Evolutionary conservation across 257 asterid genomes (phyloP), one percentile per base, ranked within the genome.

Genomic region (Jaltomata sinuosa): DNA sequence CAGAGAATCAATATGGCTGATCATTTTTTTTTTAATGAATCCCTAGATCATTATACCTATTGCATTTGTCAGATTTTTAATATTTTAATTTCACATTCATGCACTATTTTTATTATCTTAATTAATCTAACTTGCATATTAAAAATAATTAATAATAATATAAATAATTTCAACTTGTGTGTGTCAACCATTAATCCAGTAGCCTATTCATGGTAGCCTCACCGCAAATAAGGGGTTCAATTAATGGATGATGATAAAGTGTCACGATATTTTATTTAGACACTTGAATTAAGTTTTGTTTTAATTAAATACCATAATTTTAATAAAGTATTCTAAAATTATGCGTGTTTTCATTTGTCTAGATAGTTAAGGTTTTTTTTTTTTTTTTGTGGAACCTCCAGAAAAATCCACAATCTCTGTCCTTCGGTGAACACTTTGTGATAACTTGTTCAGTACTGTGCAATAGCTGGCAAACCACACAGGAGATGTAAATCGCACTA

Each of bases 31-130:
- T 76, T 85, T 47, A 1, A 69, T 80, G 65, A 81, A 88, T 83
- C 88, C 85, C 88, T 65, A 83, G 77, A 83, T 86, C 83, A 59
- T 79, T 40, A 34, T 86, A 62, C 85, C 68, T 38, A 31, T 88
- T 83, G 89, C 64, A 88, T 19, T 49, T 86, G 87, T 83, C 91
- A 85, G 83, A 34, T 42, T 64, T 81, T 52, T 69, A 36, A 68
- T 19, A 36, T 14, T 84, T 31, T 27, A 16, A 59, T 19, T 72
- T 64, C 67, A 34, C 31, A 64, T 80, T 80, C 62, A 59, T 64
- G 42, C 76, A 42, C 42, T 47, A 47, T 49, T 79, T 80, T 32
- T 45, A 40, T 81, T 79, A 71, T 62, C 82, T 62, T 80, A 83
- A 76, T 71, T 72, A 85, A 76, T 38, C 83, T 55, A 45, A 64